phyloP scores from a whole-genome alignment of 805 yeast species.

The Yamadazyma olivae region DNA sequence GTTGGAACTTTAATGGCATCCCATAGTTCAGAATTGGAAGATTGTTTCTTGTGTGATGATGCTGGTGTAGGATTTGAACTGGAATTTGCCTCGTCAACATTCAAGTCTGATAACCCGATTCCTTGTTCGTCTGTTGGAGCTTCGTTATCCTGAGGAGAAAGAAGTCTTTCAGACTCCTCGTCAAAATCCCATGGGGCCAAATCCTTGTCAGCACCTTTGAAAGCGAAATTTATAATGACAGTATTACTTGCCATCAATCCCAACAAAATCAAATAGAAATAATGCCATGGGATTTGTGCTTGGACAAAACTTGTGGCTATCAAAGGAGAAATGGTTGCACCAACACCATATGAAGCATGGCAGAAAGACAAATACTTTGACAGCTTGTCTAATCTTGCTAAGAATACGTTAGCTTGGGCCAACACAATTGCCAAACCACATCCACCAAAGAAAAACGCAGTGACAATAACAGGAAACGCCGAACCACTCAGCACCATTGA shows the following conservation, averaged over 20 bases:
- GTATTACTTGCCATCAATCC: conserved; percentile 34
- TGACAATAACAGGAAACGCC: conserved; percentile 44
- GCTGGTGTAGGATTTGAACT: neutral
- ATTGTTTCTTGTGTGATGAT: neutral
- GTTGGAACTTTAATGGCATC: conserved; percentile 36
- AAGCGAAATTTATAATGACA: conserved; percentile 38
- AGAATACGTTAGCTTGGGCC: conserved; percentile 51
- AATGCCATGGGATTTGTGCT: conserved; percentile 51
- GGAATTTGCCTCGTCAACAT: neutral
- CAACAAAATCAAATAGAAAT: conserved; percentile 47
- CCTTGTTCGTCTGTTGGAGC: conserved; percentile 5
- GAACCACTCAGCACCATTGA: conserved; percentile 48
- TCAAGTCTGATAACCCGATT: conserved; percentile 3
- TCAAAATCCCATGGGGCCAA: conserved; percentile 32
- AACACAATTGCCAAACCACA: conserved; percentile 49
- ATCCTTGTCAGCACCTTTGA: conserved; percentile 48
- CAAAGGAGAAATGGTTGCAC: conserved; percentile 70
- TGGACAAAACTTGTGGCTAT: conserved; percentile 55
- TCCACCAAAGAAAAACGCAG: conserved; percentile 58
- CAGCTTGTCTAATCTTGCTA: conserved; percentile 48
- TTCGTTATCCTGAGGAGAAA: neutral
- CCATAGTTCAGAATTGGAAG: conserved; percentile 12
- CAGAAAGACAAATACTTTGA: conserved; percentile 57
- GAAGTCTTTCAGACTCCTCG: conserved; percentile 2
- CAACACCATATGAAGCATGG: conserved; percentile 72